A percentile compares a stretch with the other conserved stretches of the same genome.
phyloP scores from a whole-genome alignment of 768 basidiomycete species.

The Pleurotus pulmonarius region DNA sequence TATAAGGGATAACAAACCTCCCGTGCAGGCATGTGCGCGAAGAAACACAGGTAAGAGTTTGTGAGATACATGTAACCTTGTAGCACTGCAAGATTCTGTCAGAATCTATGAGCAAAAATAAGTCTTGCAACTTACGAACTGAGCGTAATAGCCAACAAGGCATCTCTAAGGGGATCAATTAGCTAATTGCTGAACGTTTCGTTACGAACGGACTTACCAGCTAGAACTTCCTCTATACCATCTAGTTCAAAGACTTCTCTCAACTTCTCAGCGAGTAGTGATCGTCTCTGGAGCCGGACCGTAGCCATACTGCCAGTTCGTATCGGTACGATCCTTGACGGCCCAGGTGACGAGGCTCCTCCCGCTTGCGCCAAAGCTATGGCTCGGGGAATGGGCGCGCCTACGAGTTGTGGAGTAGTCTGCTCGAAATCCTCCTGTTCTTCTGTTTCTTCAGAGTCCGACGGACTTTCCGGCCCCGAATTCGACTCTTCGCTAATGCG shows the following conservation, averaged over 20 bases:
- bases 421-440: slow-evolving; percentile 58
- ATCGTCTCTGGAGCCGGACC: slow-evolving; percentile 62
- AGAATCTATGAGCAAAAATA: too few relatives aligned
- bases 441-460: slow-evolving; percentile 42
- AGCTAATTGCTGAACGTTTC: background rate
- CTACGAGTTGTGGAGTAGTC: slow-evolving; percentile 33
- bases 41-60: slow-evolving; percentile 92
- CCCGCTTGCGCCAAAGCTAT: background rate
- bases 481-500: slow-evolving; percentile 26
- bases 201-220: slow-evolving; percentile 45
- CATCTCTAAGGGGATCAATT: slow-evolving; percentile 56
- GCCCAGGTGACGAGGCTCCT: background rate
- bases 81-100: slow-evolving; percentile 50
- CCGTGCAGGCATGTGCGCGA: slow-evolving; percentile 87
- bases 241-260: slow-evolving; percentile 83
- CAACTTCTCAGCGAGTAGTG: slow-evolving; percentile 81
- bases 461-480: slow-evolving; percentile 25
- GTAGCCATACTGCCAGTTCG: slow-evolving; percentile 70
- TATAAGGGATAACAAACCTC: slow-evolving; percentile 54
- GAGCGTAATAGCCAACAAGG: slow-evolving; percentile 92
- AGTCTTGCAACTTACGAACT: slow-evolving; percentile 57
- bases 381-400: slow-evolving; percentile 8
- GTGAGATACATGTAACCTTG: slow-evolving; percentile 99
- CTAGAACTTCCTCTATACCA: slow-evolving; percentile 79
- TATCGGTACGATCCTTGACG: slow-evolving; percentile 21